A percentile compares a stretch with the other conserved stretches of the same genome.
Conservation (phyloP, 1,139 yeast genomes). For the Taiozyma sp. region DNA sequence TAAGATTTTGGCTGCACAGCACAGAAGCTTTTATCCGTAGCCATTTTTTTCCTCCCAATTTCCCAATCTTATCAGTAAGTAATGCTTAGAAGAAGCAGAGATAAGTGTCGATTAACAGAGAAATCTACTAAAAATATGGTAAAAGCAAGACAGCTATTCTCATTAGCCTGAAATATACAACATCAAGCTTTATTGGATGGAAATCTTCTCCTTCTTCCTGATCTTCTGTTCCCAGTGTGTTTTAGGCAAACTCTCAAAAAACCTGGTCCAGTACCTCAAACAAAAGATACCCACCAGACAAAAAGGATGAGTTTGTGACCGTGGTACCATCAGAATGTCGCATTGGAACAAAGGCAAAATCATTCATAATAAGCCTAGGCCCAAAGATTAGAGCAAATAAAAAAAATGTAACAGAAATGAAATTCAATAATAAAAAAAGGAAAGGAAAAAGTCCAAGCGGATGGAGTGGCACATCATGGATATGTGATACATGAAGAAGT, state of each 20-base stretch:
- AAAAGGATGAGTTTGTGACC: background rate
- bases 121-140: background rate
- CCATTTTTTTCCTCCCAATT: background rate
- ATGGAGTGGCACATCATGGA: background rate
- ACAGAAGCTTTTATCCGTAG: background rate
- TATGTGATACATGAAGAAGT: background rate
- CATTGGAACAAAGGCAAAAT: background rate
- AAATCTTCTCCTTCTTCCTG: background rate
- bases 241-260: background rate
- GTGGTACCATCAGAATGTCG: background rate
- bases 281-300: background rate
- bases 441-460: background rate
- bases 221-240: background rate
- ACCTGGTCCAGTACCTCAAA: background rate
- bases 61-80: background rate
- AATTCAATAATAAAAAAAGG: background rate
- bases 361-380: background rate
- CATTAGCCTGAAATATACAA: background rate
- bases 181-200: background rate
- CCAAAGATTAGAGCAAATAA: background rate
- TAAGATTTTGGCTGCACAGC: background rate
- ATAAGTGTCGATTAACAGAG: background rate
- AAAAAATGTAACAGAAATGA: background rate
- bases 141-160: background rate
- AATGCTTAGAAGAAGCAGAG: background rate